Base-by-base conservation (phyloP, 2,329 filamentous ascomycete genomes). In the Scytalidium sp. region DNA sequence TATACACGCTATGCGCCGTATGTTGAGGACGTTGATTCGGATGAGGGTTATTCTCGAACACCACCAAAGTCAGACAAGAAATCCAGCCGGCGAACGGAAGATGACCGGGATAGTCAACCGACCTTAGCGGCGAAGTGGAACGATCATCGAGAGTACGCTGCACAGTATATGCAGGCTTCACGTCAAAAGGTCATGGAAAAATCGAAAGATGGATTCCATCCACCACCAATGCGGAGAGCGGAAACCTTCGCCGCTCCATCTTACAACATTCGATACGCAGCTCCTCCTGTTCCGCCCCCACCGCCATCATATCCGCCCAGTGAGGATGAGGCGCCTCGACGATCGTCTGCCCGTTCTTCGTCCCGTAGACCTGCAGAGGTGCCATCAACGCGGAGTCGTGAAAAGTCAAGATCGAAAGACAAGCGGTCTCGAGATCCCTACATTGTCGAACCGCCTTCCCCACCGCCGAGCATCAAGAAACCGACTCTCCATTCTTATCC, bases 151-250 rank as follows among this genome's bases (percentile, higher is more conserved):
- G 59, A 58, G 1, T 59, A 42, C 49, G 62, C 62, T 22, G 54
- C 52, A 20, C 50, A 60, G 43, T 66, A 67, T 43, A 61, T 66
- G 54, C 56, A 63, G 47, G 62, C 61, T 52, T 56, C 62, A 25
- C 55, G 56, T 27, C 49, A 50, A 46, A 59, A 61, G 50, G 59
- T 36, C 19, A 46, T 50, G 32, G 44, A 41, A 20, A 15, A 43
- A 20, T 25, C 41, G 3, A 50, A 56, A 19, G 55, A 59, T 13
- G 51, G 49, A 10, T 43, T 57, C 46, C 48, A 44, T 15, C 51
- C 51, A 21, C 20, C 47, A 23, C 50, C 56, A 15, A 44, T 60
- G 43, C 58, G 52, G 40, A 58, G 64, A 60, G 58, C 60, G 11
- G 61, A 64, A 43, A 65, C 62, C 11, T 65, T 56, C 53, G 51